Base-by-base conservation (phyloP, 169 alveolate species). In the Plasmodium knowlesi region DNA sequence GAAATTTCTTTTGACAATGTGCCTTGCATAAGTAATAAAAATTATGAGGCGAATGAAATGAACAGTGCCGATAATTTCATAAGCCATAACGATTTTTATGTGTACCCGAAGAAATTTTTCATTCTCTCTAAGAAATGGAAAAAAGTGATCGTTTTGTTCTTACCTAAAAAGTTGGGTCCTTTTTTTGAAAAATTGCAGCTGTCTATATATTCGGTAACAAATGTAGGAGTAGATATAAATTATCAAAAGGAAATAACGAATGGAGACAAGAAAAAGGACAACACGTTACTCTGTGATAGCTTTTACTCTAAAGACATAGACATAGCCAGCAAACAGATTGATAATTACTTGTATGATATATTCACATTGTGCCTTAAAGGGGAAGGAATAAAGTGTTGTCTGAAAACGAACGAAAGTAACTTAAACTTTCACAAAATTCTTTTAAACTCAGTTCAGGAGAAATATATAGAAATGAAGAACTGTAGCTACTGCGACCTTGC, bases 371-470 rank as follows among this genome's bases (percentile, higher is more conserved):
- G 32, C 70, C 14, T 86, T 76, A 76, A 50, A 43, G 93, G 93
- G 28, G 93, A 86, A 54, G 93, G 93, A 34, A 86, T 86, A 86
- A 43, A 54, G 67, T 86, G 93, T 73, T 74, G 53, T 16, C 70
- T 86, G 46, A 76, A 86, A 70, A 86, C 76, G 57, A 84, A 43
- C 39, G 80, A 74, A 54, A 78, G 70, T 32, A 76, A 34, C 50
- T 25, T 86, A 86, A 86, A 86, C 80, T 86, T 86, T 25, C 93
- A 74, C 81, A 86, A 86, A 86, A 46, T 86, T 34, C 85, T 86
- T 6, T 54, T 86, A 57, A 74, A 86, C 67, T 50, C 93, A 22
- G 72, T 74, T 86, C 86, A 86, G 71, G 57, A 76, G 37, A 86
- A 86, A 76, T 76, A 28, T 32, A n/a, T 78, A 14, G 84, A 86